These are phyloP conservation scores for Cladosporium phlei DNA, from an alignment of 2,329 filamentous ascomycete species.

Conservation along the genomic window DNA sequence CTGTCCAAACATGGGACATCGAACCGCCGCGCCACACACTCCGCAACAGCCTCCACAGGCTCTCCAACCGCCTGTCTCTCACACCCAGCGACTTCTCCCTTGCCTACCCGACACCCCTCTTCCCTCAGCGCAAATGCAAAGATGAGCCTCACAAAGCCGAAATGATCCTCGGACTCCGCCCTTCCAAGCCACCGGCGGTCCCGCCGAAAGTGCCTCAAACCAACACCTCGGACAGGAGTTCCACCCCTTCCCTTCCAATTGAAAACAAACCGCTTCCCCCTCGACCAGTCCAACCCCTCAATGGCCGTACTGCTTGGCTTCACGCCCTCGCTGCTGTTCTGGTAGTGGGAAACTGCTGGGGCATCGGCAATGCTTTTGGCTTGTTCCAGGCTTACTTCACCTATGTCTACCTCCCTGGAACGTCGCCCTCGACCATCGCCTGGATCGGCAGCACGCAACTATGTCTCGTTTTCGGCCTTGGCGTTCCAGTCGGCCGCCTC, in stretches of 20 bases:
- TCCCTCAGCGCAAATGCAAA: neutral
- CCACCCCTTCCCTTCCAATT: slow-evolving; percentile 17
- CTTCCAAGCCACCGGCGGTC: slow-evolving; percentile 1
- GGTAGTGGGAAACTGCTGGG: slow-evolving; percentile 30
- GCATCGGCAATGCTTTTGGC: slow-evolving; percentile 30
- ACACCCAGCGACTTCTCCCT: slow-evolving; percentile 18
- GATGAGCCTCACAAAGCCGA: slow-evolving; percentile 12
- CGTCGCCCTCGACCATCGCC: slow-evolving; percentile 24
- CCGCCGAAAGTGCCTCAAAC: slow-evolving; percentile 5
- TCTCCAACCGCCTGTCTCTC: slow-evolving; percentile 12
- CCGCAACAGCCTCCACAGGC: slow-evolving; percentile 1
- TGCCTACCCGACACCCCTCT: slow-evolving; percentile 12
- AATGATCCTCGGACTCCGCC: slow-evolving; percentile 12
- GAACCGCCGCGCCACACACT: neutral
- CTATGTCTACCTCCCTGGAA: slow-evolving; percentile 17
- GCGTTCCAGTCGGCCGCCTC: slow-evolving; percentile 28
- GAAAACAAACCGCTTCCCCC: slow-evolving; percentile 8
- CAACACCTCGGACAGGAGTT: slow-evolving; percentile 16
- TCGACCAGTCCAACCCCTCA: slow-evolving; percentile 14
- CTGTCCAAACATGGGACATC: neutral
- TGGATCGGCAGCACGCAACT: slow-evolving; percentile 36
- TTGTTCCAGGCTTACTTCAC: slow-evolving; percentile 33
- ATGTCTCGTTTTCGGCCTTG: slow-evolving; percentile 32
- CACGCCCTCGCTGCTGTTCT: slow-evolving; percentile 20
- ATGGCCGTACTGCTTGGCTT: slow-evolving; percentile 25